These are phyloP conservation scores for Aspergillus clavatus DNA, from an alignment of 2,329 filamentous ascomycete genomes.

Conservation along the genomic window DNA sequence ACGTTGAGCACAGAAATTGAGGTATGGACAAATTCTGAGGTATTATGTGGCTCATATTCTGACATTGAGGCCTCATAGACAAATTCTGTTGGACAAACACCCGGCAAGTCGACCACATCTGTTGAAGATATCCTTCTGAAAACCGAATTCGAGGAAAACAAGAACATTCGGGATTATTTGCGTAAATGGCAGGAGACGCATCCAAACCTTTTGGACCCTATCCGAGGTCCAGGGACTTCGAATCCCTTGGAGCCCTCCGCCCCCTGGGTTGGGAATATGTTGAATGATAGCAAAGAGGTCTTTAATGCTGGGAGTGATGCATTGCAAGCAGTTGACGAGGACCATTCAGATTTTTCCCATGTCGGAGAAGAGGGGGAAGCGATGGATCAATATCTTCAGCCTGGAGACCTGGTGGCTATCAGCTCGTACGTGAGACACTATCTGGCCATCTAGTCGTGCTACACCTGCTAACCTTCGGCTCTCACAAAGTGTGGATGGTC, in stretches of 20 bases:
- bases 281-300: constrained; percentile 29
- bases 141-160: constrained; percentile 33
- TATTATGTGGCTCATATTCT: not conserved
- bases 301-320: constrained; percentile 24
- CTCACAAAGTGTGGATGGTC: constrained; percentile 18
- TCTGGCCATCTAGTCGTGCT: not conserved
- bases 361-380: constrained; percentile 28
- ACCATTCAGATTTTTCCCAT: constrained; percentile 23
- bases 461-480: constrained; percentile 1
- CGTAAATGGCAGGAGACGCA: constrained; percentile 36
- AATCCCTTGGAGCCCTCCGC: constrained; percentile 8
- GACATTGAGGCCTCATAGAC: not conserved
- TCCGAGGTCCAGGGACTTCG: constrained; percentile 19
- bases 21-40: not conserved
- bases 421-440: constrained; percentile 22
- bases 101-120: constrained; percentile 7
- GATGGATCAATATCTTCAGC: constrained; percentile 29
- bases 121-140: constrained; percentile 26
- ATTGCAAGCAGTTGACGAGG: constrained; percentile 20
- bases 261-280: constrained; percentile 29
- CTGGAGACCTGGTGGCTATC: constrained; percentile 39
- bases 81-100: constrained; percentile 2
- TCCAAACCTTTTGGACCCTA: constrained; percentile 26
- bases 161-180: constrained; percentile 40
- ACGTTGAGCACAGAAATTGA: not conserved